A percentile compares a stretch with the other conserved stretches of the same genome.
These are phyloP conservation scores for Paramyrothecium sp. DNA, from an alignment of 2,329 filamentous ascomycete genomes.

Conservation along the genomic window DNA sequence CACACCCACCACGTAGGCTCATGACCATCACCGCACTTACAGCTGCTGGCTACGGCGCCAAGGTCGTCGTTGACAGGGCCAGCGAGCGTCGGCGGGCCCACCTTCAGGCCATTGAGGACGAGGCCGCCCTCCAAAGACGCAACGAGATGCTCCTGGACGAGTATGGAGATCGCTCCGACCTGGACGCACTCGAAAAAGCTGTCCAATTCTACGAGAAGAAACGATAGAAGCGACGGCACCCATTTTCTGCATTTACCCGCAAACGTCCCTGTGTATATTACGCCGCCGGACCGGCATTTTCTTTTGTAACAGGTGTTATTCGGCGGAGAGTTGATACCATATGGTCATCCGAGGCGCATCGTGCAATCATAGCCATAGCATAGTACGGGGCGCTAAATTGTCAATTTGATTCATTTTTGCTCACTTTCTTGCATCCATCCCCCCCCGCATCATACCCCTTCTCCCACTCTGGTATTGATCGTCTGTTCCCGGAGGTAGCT, in stretches of 20 bases:
- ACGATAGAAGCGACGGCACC: not conserved
- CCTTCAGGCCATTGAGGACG: slow-evolving; percentile 28
- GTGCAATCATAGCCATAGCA: not conserved
- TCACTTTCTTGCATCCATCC: not conserved
- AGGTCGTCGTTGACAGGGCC: slow-evolving; percentile 26
- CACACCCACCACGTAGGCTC: slow-evolving; percentile 18
- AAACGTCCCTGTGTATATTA: not conserved
- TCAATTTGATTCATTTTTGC: not conserved
- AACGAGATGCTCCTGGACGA: slow-evolving; percentile 46
- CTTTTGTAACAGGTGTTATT: not conserved
- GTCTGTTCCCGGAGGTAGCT: too few relatives aligned
- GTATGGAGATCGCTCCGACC: slow-evolving; percentile 48
- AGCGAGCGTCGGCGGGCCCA: slow-evolving; percentile 23
- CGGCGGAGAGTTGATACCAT: not conserved
- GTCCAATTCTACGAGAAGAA: slow-evolving; percentile 43
- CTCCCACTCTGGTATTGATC: too few relatives aligned
- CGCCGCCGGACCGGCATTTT: not conserved
- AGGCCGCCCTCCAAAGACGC: slow-evolving; percentile 30
- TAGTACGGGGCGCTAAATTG: not conserved
- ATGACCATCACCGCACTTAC: slow-evolving; percentile 28
- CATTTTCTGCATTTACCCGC: too few relatives aligned
- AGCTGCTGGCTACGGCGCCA: slow-evolving; percentile 32
- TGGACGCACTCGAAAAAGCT: slow-evolving; percentile 47
- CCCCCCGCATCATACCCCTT: too few relatives aligned
- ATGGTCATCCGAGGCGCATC: not conserved